Conservation (phyloP, 2,329 filamentous ascomycete species). For the Aspergillus jensenii region DNA sequence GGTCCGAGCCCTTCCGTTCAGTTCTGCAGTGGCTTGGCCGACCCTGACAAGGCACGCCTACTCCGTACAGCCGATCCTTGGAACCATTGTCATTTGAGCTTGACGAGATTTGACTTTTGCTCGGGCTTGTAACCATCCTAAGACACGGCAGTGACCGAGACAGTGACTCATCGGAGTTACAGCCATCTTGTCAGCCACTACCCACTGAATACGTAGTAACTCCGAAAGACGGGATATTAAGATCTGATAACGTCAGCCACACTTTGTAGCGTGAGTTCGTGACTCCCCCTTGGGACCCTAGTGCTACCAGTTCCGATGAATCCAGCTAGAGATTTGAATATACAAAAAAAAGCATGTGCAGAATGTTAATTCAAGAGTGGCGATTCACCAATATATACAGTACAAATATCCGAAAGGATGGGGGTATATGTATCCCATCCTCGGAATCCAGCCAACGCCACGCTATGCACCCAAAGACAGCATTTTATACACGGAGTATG, state of each 20-base stretch:
- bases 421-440: conserved; percentile 20
- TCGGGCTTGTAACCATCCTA: not conserved
- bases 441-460: conserved; percentile 37
- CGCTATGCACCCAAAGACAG: conserved; percentile 41
- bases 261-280: not conserved
- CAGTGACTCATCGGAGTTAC: no score
- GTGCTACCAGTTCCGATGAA: not conserved
- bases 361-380: conserved; percentile 58
- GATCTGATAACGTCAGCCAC: not conserved
- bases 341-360: not conserved
- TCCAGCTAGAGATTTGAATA: not conserved
- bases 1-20: not conserved
- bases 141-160: no score
- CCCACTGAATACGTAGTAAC: not conserved
- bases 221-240: not conserved
- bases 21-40: not conserved
- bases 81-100: not conserved
- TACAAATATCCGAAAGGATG: conserved; percentile 58
- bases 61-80: not conserved
- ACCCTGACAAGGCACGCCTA: not conserved
- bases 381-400: conserved; percentile 59
- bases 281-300: not conserved
- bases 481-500: conserved; percentile 21
- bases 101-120: not conserved
- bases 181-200: no score